Evolutionary conservation across 2,329 filamentous ascomycete genomes (phyloP).

Genomic region (Colletotrichum lini): DNA sequence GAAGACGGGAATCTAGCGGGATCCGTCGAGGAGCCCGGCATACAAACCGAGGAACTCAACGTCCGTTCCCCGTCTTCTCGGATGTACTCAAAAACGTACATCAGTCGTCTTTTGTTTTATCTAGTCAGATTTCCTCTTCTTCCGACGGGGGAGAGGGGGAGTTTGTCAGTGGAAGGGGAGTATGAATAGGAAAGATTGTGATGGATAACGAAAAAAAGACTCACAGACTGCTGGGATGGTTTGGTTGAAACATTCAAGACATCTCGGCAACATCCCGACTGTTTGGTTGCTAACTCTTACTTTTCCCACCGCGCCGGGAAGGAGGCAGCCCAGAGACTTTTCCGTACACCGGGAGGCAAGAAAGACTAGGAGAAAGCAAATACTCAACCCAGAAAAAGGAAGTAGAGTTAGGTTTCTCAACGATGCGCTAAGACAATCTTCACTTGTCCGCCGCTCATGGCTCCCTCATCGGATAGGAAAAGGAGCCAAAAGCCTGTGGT

Average conservation of each 20-base stretch:
- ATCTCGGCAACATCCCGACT: background rate
- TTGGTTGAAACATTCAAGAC: background rate
- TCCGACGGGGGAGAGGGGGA: too few species aligned
- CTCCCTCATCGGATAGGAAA: background rate
- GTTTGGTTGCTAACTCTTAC: conserved; percentile 12
- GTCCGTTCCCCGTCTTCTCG: background rate
- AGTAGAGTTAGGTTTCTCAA: too few species aligned
- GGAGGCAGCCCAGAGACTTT: conserved; percentile 27
- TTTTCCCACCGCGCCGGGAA: conserved; percentile 24
- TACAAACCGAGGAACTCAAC: background rate
- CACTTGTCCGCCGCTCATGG: conserved; percentile 3
- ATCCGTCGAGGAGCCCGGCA: conserved; percentile 35
- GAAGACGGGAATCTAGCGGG: conserved; percentile 40
- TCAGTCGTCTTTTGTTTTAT: background rate
- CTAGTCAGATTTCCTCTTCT: background rate
- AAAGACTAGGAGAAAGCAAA: background rate
- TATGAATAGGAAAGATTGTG: background rate
- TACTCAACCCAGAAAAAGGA: background rate
- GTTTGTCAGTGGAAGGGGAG: background rate
- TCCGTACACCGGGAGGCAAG: background rate
- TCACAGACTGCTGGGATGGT: background rate
- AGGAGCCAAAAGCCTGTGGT: background rate
- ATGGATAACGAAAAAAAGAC: background rate
- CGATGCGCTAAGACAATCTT: too few species aligned
- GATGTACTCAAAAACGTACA: background rate